These are phyloP conservation scores for Hypoxylon sp. DNA, from an alignment of 2,329 filamentous ascomycete species.

Conservation along the genomic window DNA sequence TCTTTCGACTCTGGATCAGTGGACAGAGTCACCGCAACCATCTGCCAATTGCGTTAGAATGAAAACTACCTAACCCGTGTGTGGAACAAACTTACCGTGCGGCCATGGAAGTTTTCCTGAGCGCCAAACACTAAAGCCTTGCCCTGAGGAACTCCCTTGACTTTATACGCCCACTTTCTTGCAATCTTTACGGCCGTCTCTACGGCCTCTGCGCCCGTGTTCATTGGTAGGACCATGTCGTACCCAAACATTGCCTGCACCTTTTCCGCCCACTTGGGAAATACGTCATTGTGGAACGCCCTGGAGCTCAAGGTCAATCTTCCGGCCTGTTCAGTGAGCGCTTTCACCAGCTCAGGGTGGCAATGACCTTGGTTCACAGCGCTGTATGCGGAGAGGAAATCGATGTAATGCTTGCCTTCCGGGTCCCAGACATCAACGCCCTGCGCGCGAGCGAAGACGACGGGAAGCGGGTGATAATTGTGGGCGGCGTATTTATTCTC, in stretches of 20 bases:
- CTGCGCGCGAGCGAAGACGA: conserved; percentile 89
- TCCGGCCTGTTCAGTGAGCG: conserved; percentile 88
- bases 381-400: conserved; percentile 98
- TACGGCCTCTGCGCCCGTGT: conserved; percentile 95
- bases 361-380: conserved; percentile 99
- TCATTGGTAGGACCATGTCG: conserved; percentile 99
- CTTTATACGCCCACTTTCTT: conserved; percentile 97
- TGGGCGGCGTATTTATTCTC: conserved; percentile 92
- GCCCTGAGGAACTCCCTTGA: conserved; percentile 88
- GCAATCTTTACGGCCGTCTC: conserved; percentile 98
- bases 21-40: conserved; percentile 95
- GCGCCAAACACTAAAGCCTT: conserved; percentile 89
- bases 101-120: conserved; percentile 94
- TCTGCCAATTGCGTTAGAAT: conserved; percentile 64
- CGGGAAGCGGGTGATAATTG: conserved; percentile 97
- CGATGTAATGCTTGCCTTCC: conserved; percentile 93
- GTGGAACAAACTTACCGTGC: conserved; percentile 76
- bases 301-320: conserved; percentile 92
- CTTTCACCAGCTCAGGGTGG: conserved; percentile 94
- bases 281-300: conserved; percentile 98
- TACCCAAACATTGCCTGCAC: conserved; percentile 91
- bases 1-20: conserved; percentile 95
- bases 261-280: conserved; percentile 94
- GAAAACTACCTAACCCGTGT: background rate
- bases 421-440: conserved; percentile 97